These are phyloP conservation scores for Coleophoma crateriformis DNA, from an alignment of 2,329 filamentous ascomycete genomes.

Conservation along the genomic window DNA sequence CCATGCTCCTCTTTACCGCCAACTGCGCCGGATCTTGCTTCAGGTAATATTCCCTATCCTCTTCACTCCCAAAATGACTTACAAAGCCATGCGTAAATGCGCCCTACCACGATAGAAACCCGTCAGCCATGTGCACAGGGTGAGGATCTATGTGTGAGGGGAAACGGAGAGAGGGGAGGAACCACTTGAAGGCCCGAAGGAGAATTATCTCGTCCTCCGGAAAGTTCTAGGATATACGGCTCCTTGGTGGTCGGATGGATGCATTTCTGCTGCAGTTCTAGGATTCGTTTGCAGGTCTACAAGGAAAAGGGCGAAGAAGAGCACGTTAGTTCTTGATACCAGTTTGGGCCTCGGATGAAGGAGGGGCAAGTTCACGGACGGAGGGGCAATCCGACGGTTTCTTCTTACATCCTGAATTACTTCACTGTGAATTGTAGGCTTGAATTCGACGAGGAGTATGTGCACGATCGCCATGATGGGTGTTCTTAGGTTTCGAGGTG, in stretches of 20 bases:
- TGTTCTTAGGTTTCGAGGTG: no score
- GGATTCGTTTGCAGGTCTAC: constrained; percentile 50
- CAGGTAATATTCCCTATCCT: constrained; percentile 66
- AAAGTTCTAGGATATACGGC: constrained; percentile 53
- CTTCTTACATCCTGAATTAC: constrained; percentile 48
- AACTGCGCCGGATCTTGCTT: constrained; percentile 58
- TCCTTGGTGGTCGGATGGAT: constrained; percentile 50
- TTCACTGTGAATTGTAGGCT: constrained; percentile 39
- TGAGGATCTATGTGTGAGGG: no score
- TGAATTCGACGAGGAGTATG: constrained; percentile 64
- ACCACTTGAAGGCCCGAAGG: constrained; percentile 54
- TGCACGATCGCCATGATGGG: constrained; percentile 57
- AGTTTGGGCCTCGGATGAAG: no score
- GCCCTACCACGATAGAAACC: constrained; percentile 32
- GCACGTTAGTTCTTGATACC: background rate
- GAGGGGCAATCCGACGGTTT: background rate
- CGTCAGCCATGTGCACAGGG: background rate
- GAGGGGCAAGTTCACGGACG: no score
- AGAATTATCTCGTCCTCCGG: constrained; percentile 57
- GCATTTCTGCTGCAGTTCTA: constrained; percentile 51
- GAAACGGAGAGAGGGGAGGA: background rate
- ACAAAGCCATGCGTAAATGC: constrained; percentile 67
- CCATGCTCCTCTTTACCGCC: constrained; percentile 48
- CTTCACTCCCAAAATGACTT: constrained; percentile 55
- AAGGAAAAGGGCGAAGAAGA: background rate